phyloP scores from a whole-genome alignment of 75 land plant genomes.

The Sequoia sempervirens region DNA sequence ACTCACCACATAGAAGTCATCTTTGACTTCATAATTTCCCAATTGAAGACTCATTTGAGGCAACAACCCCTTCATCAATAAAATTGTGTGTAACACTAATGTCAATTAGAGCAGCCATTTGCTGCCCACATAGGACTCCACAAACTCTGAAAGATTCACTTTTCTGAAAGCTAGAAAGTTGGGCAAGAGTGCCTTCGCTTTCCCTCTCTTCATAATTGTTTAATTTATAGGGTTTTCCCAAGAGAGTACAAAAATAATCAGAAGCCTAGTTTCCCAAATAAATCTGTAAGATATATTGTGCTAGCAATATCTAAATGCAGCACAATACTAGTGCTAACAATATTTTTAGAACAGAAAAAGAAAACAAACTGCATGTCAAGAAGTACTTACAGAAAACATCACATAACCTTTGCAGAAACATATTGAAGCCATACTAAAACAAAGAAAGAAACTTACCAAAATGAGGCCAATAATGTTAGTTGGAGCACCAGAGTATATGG shows the following conservation, averaged over 20 bases:
- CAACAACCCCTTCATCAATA: too few relatives aligned
- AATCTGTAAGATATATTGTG: neutral
- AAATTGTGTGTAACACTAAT: too few relatives aligned
- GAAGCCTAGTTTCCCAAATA: neutral
- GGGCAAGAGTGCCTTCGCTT: too few relatives aligned
- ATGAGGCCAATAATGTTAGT: conserved; percentile 81
- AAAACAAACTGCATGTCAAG: neutral
- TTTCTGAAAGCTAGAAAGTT: too few relatives aligned
- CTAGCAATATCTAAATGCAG: neutral
- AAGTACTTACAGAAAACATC: neutral
- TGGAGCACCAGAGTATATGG: conserved; percentile 66
- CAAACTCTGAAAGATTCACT: too few relatives aligned
- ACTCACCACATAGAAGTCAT: too few relatives aligned
- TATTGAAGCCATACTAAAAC: neutral
- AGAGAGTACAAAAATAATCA: neutral
- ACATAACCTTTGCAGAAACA: neutral
- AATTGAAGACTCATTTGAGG: too few relatives aligned
- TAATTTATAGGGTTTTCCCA: neutral
- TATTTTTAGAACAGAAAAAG: neutral
- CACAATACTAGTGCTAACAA: neutral
- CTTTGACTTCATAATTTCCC: too few relatives aligned
- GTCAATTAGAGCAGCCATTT: too few relatives aligned
- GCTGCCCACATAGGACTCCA: too few relatives aligned
- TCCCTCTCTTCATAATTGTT: too few relatives aligned
- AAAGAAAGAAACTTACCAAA: conserved; percentile 48